A percentile compares a stretch with the other conserved stretches of the same genome.
Conservation (phyloP, 768 basidiomycete genomes). For the Phanerochaete sordida region DNA sequence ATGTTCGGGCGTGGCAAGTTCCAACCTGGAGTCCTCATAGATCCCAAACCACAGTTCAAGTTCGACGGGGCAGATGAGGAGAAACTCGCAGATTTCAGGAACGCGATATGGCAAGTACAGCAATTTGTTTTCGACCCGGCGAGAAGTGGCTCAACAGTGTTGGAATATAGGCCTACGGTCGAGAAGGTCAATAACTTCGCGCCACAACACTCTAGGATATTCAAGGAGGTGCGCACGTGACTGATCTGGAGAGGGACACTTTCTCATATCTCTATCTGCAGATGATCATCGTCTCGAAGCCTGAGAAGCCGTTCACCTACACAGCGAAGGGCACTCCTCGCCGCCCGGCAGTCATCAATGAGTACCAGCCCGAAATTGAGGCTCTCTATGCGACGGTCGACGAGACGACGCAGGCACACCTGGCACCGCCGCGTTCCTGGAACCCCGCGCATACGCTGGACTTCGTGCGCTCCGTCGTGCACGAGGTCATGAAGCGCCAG, state of each 20-base stretch:
- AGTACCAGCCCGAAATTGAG: constrained; percentile 39
- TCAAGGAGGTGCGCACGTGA: constrained; percentile 37
- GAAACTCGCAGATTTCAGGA: constrained; percentile 21
- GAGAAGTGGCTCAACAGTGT: not conserved
- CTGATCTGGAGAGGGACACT: not conserved
- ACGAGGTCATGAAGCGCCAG: constrained; percentile 25
- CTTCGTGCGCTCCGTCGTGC: constrained; percentile 32
- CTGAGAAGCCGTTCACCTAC: constrained; percentile 38
- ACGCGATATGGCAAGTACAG: constrained; percentile 19
- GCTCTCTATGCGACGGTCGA: constrained; percentile 30
- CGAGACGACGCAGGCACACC: constrained; percentile 28
- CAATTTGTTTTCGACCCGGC: not conserved
- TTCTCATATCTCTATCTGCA: constrained; percentile 8
- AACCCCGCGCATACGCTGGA: constrained; percentile 14
- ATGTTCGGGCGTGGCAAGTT: constrained; percentile 33
- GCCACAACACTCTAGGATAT: constrained; percentile 42
- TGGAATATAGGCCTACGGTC: constrained; percentile 33
- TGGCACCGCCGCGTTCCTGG: constrained; percentile 26
- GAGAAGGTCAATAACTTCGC: constrained; percentile 39
- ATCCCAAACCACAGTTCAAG: constrained; percentile 22
- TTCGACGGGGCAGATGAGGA: constrained; percentile 23
- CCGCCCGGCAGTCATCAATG: constrained; percentile 32
- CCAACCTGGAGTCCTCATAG: constrained; percentile 30
- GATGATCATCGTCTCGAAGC: constrained; percentile 41
- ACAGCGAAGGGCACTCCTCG: constrained; percentile 39